These are phyloP conservation scores for Ganoderma leucocontextum DNA, from an alignment of 1,284 basidiomycete species.

Conservation along the genomic window DNA sequence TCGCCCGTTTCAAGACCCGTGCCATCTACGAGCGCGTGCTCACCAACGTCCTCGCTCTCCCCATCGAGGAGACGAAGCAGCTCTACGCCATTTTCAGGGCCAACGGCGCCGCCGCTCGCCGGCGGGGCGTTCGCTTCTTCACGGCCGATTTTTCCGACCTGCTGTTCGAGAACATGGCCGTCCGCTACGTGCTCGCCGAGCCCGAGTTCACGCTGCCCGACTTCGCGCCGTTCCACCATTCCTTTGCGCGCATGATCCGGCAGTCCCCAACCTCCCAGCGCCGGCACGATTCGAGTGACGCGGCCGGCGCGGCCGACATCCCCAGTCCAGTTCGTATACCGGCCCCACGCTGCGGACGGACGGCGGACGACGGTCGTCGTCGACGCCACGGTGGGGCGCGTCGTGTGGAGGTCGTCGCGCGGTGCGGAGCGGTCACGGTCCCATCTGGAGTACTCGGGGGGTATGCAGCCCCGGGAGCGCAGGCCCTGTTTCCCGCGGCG, in stretches of 20 bases:
- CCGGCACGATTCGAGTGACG: neutral
- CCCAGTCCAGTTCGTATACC: neutral
- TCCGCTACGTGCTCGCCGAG: neutral
- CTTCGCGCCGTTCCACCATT: neutral
- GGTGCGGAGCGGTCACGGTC: too few relatives aligned
- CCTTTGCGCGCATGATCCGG: neutral
- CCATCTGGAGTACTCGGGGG: too few relatives aligned
- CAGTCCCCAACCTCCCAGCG: neutral
- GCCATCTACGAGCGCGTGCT: neutral
- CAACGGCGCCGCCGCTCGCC: neutral
- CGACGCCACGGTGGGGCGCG: neutral
- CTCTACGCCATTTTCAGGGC: neutral
- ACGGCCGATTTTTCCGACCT: too few relatives aligned
- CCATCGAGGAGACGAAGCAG: neutral
- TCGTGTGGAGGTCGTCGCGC: too few relatives aligned
- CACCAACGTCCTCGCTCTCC: neutral
- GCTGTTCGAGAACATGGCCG: too few relatives aligned
- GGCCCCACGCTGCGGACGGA: neutral
- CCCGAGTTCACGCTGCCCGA: neutral
- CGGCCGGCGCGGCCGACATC: neutral
- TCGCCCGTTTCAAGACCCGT: neutral
- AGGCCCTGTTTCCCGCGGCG: too few relatives aligned
- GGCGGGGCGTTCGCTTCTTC: too few relatives aligned
- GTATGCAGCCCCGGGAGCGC: too few relatives aligned
- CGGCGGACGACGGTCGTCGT: neutral